phyloP scores from a whole-genome alignment of 192 early-diverging fungal genomes.

The Gamsiella multidivaricata region DNA sequence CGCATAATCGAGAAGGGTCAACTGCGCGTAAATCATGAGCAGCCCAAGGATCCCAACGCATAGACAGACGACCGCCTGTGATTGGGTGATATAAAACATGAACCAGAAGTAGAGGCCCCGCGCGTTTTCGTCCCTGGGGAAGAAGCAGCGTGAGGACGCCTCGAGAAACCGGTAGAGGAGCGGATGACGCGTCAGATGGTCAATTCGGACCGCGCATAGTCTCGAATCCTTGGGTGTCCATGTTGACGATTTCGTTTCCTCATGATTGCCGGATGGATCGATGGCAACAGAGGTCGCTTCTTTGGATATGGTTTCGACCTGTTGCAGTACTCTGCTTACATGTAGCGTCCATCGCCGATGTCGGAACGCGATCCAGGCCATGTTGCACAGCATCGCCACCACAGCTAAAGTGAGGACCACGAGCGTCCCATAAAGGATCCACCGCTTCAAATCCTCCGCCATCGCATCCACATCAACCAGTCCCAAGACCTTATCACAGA shows the following conservation, averaged over 20 bases:
- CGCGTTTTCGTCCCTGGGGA: constrained; percentile 15
- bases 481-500: constrained; percentile 8
- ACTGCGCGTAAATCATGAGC: constrained; percentile 26
- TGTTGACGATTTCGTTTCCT: not conserved
- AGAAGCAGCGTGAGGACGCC: not conserved
- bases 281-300: not conserved
- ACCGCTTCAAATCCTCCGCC: constrained; percentile 1
- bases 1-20: constrained; percentile 22
- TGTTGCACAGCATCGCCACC: constrained; percentile 1
- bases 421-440: constrained; percentile 16
- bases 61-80: constrained; percentile 37
- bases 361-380: constrained; percentile 5
- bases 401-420: not conserved
- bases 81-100: constrained; percentile 25
- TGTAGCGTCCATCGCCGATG: constrained; percentile 24
- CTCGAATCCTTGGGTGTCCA: not conserved
- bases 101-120: constrained; percentile 46
- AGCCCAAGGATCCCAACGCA: constrained; percentile 37
- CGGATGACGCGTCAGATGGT: constrained; percentile 18
- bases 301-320: not conserved
- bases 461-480: constrained; percentile 8
- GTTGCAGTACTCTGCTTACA: not conserved
- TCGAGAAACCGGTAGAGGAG: constrained; percentile 16
- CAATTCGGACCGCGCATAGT: not conserved
- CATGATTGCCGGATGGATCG: no score